Percentiles rank a stretch among this genome's conserved stretches.
Evolutionary conservation across 1,284 basidiomycete species (phyloP).

Genomic region (Sparassis latifolia): DNA sequence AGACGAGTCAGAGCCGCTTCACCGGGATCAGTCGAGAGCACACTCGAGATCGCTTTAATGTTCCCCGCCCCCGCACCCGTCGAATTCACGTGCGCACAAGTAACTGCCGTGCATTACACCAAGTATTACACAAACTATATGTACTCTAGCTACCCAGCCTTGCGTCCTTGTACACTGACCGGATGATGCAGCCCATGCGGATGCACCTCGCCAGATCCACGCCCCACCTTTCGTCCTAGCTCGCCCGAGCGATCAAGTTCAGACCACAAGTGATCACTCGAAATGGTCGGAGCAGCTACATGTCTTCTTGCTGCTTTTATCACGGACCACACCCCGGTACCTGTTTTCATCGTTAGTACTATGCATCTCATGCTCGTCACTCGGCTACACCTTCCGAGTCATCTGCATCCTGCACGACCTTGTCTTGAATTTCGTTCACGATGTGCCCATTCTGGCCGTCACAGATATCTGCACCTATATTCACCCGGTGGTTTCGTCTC

Average conservation of each 20-base stretch:
- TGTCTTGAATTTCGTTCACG: slow-evolving; percentile 20
- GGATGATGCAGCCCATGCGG: slow-evolving; percentile 8
- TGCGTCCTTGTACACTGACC: no score
- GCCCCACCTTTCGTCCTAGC: slow-evolving; percentile 17
- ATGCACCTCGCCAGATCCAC: slow-evolving; percentile 14
- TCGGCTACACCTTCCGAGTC: slow-evolving; percentile 12
- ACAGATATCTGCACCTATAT: slow-evolving; percentile 20
- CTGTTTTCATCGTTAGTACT: not conserved
- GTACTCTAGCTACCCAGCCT: no score
- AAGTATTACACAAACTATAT: no score
- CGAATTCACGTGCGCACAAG: no score
- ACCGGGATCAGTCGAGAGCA: not conserved
- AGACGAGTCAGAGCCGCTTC: not conserved
- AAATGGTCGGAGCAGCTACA: slow-evolving; percentile 11
- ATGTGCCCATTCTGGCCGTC: slow-evolving; percentile 11
- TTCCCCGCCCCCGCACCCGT: no score
- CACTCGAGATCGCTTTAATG: no score
- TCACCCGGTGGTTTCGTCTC: slow-evolving; percentile 16
- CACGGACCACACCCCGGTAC: slow-evolving; percentile 17
- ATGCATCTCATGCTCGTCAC: no score
- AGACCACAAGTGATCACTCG: slow-evolving; percentile 19
- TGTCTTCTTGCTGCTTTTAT: slow-evolving; percentile 16
- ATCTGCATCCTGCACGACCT: slow-evolving; percentile 20
- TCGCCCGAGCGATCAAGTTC: slow-evolving; percentile 17
- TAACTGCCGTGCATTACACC: no score